Percentiles rank a stretch among this genome's conserved stretches.
These are phyloP conservation scores for Metschnikowia henanensis DNA, from an alignment of 805 yeast genomes.

Conservation along the genomic window DNA sequence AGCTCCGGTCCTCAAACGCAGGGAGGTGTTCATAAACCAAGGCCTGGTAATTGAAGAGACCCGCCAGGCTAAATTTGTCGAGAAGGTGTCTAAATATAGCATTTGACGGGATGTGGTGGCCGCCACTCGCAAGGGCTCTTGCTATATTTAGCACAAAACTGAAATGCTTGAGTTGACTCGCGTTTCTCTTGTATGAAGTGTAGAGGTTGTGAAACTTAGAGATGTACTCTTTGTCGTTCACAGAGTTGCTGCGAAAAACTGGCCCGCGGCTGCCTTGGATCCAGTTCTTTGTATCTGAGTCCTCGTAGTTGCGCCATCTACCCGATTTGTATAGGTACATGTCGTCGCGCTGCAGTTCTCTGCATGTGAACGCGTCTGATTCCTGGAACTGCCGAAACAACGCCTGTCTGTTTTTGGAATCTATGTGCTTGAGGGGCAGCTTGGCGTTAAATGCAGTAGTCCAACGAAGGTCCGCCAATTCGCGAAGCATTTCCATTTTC, in stretches of 20 bases:
- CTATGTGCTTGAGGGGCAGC: neutral
- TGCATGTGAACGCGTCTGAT: conserved; percentile 24
- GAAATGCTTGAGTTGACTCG: conserved; percentile 11
- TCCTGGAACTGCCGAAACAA: conserved; percentile 14
- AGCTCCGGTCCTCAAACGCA: conserved; percentile 20
- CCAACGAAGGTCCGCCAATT: conserved; percentile 10
- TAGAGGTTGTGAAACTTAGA: conserved; percentile 20
- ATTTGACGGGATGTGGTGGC: conserved; percentile 24
- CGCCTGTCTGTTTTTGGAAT: neutral
- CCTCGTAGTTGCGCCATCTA: conserved; percentile 32
- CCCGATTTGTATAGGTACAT: conserved; percentile 31
- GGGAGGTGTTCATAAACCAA: conserved; percentile 29
- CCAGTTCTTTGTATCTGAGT: conserved; percentile 27
- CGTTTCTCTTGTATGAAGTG: conserved; percentile 13
- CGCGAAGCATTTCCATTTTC: conserved; percentile 21
- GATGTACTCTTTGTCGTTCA: conserved; percentile 24
- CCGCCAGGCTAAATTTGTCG: conserved; percentile 23
- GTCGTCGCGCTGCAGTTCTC: conserved; percentile 23
- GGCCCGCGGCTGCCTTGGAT: conserved; percentile 19
- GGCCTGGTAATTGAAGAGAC: conserved; percentile 27
- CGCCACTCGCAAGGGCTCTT: conserved; percentile 11
- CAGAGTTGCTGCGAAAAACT: conserved; percentile 13
- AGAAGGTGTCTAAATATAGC: conserved; percentile 26
- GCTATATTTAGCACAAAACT: conserved; percentile 14
- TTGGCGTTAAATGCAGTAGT: neutral